Conservation (phyloP, 371 early-diverging fungal species). For the Parasitella parasitica region DNA sequence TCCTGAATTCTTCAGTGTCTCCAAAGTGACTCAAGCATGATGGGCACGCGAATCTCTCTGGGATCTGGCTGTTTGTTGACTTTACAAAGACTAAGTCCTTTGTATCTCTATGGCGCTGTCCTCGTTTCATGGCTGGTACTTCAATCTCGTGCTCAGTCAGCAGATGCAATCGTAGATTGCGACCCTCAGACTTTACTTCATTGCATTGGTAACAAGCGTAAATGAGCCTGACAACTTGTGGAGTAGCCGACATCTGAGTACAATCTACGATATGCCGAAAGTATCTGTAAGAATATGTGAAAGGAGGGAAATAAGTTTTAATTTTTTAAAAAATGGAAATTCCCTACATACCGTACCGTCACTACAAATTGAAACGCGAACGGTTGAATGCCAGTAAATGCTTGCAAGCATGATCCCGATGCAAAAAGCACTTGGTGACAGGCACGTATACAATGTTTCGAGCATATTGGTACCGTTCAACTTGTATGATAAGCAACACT, state of each 20-base stretch:
- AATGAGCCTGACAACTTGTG: neutral
- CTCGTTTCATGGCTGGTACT: neutral
- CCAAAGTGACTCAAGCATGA: constrained; percentile 3
- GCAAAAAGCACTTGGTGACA: neutral
- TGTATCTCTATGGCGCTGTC: neutral
- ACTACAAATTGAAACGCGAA: no score
- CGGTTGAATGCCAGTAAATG: neutral
- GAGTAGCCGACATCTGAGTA: neutral
- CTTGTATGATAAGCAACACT: neutral
- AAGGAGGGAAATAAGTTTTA: no score
- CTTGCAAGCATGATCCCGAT: no score
- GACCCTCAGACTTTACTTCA: neutral
- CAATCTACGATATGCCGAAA: no score
- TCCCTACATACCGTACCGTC: no score
- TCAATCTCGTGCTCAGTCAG: neutral
- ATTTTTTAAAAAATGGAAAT: no score
- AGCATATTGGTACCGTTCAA: neutral
- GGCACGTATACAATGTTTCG: neutral
- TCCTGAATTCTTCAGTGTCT: neutral
- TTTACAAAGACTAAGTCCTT: neutral
- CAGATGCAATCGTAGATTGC: constrained; percentile 1
- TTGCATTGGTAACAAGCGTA: constrained; percentile 3
- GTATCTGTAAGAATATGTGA: no score
- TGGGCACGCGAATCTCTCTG: neutral
- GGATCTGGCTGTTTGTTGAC: neutral